Evolutionary conservation across 805 yeast species (phyloP).

Genomic region (Yarrowia keelungensis): DNA sequence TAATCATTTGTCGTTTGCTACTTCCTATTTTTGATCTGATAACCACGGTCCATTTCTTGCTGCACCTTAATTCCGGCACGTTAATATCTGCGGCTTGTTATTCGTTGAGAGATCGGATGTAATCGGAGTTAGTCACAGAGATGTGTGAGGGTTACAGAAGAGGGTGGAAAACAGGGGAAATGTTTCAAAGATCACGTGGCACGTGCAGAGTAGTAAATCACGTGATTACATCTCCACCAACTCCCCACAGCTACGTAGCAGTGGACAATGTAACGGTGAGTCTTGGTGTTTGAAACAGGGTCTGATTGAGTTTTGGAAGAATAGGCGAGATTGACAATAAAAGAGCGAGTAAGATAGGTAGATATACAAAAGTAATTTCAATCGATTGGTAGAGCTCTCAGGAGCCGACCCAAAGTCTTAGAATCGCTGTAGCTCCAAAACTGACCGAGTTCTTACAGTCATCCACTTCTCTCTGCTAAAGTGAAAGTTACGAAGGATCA

Average conservation of each 20-base stretch:
- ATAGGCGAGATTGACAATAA: too few species aligned
- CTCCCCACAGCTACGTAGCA: background rate
- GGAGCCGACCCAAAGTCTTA: background rate
- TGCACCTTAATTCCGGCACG: background rate
- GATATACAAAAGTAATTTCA: too few species aligned
- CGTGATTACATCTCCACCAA: background rate
- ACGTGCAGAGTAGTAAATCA: background rate
- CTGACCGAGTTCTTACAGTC: background rate
- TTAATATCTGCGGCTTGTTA: slow-evolving; percentile 23
- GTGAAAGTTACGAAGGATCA: background rate
- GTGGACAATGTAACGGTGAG: slow-evolving; percentile 18
- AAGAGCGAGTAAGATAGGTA: too few species aligned
- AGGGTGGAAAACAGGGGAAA: too few species aligned
- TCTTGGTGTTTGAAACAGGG: background rate
- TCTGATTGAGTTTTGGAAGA: background rate
- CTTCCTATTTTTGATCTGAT: too few species aligned
- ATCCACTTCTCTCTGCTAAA: background rate
- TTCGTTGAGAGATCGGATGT: slow-evolving; percentile 12
- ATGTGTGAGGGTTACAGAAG: too few species aligned
- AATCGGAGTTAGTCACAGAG: background rate
- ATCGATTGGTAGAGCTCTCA: too few species aligned
- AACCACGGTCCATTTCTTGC: background rate
- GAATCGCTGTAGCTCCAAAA: background rate
- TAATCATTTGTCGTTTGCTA: too few species aligned
- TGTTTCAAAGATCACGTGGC: background rate